Evolutionary conservation across 192 early-diverging fungal species (phyloP).

Genomic region (Coemansia sp.): DNA sequence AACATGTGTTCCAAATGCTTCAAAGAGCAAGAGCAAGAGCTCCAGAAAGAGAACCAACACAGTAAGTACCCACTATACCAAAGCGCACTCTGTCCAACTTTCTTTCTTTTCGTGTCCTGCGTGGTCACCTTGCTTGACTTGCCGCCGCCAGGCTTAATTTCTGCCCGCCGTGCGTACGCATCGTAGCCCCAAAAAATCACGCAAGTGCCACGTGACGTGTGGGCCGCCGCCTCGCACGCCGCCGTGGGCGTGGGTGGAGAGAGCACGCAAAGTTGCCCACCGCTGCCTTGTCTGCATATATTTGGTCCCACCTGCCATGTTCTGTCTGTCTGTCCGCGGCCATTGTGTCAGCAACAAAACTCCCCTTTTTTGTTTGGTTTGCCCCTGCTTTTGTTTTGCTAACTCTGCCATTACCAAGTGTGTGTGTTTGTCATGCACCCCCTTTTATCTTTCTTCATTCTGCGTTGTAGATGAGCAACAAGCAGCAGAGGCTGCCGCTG

Average conservation of each 20-base stretch:
- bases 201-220: background rate
- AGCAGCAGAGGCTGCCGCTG: constrained; percentile 24
- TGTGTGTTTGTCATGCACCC: background rate
- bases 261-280: background rate
- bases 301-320: constrained; percentile 20
- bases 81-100: background rate
- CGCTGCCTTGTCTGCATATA: constrained; percentile 22
- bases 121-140: constrained; percentile 10
- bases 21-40: constrained; percentile 58
- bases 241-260: background rate
- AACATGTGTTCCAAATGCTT: constrained; percentile 80
- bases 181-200: constrained; percentile 3
- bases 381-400: constrained; percentile 4
- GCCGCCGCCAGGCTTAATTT: constrained; percentile 12
- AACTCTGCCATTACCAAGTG: background rate
- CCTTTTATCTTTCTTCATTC: constrained; percentile 17
- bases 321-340: background rate
- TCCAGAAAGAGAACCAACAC: constrained; percentile 41
- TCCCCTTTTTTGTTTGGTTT: constrained; percentile 3
- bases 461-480: constrained; percentile 39
- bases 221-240: constrained; percentile 2
- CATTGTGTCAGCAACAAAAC: constrained; percentile 10
- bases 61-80: constrained; percentile 36
- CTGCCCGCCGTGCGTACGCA: constrained; percentile 9
- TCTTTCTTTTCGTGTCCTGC: background rate